A percentile compares a stretch with the other conserved stretches of the same genome.
phyloP scores from a whole-genome alignment of 2,329 filamentous ascomycete genomes.

The Chaetomium sp. region DNA sequence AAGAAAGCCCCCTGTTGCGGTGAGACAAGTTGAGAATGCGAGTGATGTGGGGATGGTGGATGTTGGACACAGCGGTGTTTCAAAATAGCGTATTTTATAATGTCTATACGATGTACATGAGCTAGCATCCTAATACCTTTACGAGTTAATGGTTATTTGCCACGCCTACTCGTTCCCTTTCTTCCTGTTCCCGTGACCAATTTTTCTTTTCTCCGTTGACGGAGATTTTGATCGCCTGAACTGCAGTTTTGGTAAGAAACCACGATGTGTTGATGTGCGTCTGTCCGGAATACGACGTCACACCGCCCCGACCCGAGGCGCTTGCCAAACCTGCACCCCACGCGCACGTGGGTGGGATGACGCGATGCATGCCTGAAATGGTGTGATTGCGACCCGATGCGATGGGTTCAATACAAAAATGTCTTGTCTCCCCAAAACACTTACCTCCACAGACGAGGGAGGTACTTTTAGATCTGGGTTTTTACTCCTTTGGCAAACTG shows the following conservation, averaged over 20 bases:
- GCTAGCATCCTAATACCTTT: not conserved
- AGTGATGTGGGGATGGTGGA: not conserved
- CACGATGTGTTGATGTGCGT: not conserved
- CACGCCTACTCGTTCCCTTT: not conserved
- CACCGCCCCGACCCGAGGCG: no score
- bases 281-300: no score
- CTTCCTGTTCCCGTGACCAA: not conserved
- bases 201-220: not conserved
- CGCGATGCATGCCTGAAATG: constrained; percentile 17
- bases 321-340: constrained; percentile 12
- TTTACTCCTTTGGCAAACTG: not conserved
- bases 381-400: constrained; percentile 4
- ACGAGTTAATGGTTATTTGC: constrained; percentile 5
- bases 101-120: constrained; percentile 8
- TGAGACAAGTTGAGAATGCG: constrained; percentile 7
- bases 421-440: no score
- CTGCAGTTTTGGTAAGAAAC: not conserved
- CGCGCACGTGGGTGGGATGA: constrained; percentile 18
- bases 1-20: constrained; percentile 28
- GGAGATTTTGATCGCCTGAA: not conserved
- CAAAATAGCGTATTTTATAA: not conserved
- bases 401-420: constrained; percentile 3
- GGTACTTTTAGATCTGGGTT: not conserved
- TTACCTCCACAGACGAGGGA: no score
- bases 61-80: not conserved